These are phyloP conservation scores for Fusarium piperis DNA, from an alignment of 2,329 filamentous ascomycete species.

Conservation along the genomic window DNA sequence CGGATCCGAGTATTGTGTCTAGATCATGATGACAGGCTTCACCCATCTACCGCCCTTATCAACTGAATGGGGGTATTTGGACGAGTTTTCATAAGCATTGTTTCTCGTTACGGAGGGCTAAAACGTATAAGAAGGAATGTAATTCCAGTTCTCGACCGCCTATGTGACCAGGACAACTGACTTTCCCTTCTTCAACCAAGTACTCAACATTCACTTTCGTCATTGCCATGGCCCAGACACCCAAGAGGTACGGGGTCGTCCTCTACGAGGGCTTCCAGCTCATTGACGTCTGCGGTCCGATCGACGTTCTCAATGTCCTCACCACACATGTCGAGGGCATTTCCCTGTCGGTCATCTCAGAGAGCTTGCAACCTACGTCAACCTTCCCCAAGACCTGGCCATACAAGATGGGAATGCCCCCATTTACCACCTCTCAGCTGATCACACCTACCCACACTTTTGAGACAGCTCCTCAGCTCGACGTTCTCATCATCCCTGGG, in stretches of 20 bases:
- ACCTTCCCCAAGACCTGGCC: conserved; percentile 17
- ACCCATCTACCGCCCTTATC: not conserved
- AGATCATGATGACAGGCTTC: not conserved
- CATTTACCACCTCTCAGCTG: conserved; percentile 32
- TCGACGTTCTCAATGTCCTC: conserved; percentile 22
- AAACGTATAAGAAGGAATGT: not conserved
- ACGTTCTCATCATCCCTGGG: conserved; percentile 66
- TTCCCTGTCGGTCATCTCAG: conserved; percentile 11
- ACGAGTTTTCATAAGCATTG: not conserved
- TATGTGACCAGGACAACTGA: not conserved
- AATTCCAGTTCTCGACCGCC: too few relatives aligned
- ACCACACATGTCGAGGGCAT: conserved; percentile 4
- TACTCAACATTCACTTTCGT: too few relatives aligned
- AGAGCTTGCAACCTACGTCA: conserved; percentile 14
- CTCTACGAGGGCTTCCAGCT: conserved; percentile 50
- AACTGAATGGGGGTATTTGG: not conserved
- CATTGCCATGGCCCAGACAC: not conserved
- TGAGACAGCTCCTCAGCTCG: conserved; percentile 55
- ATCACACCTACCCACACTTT: conserved; percentile 53
- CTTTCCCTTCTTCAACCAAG: not conserved
- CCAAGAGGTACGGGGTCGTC: conserved; percentile 40
- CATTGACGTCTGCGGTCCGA: conserved; percentile 46
- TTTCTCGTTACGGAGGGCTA: rapidly evolving
- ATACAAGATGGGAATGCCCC: conserved; percentile 17
- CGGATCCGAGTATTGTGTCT: not conserved